Evolutionary conservation across 1,284 basidiomycete genomes (phyloP).

Genomic region (Tranzscheliella williamsii): DNA sequence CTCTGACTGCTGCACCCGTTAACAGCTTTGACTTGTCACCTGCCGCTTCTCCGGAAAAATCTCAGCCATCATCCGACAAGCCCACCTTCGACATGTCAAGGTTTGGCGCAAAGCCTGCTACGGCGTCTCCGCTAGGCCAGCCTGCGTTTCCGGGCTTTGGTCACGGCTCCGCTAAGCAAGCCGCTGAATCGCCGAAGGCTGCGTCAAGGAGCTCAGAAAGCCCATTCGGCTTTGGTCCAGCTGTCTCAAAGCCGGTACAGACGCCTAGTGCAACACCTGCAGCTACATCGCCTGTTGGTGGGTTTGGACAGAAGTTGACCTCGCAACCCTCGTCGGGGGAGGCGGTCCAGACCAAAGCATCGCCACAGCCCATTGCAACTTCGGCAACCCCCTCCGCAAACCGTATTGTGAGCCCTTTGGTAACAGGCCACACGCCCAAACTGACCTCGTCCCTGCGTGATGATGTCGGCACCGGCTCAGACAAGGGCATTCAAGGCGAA

Average conservation of each 20-base stretch:
- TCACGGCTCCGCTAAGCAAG: background rate
- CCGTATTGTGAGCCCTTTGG: slow-evolving; percentile 8
- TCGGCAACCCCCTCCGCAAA: background rate
- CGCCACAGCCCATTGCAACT: background rate
- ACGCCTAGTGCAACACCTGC: slow-evolving; percentile 7
- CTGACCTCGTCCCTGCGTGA: slow-evolving; percentile 15
- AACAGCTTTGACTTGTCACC: slow-evolving; percentile 29
- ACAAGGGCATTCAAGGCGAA: slow-evolving; percentile 52
- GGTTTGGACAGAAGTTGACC: slow-evolving; percentile 6
- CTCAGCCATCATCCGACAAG: slow-evolving; percentile 1
- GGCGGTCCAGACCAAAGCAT: background rate
- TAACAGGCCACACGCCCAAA: slow-evolving; percentile 18
- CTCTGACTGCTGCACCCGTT: slow-evolving; percentile 35
- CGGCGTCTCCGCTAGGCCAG: slow-evolving; percentile 6
- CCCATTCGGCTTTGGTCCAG: no score
- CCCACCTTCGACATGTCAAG: slow-evolving; percentile 4
- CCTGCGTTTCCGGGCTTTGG: slow-evolving; percentile 1
- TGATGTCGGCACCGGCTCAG: slow-evolving; percentile 18
- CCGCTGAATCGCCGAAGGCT: no score
- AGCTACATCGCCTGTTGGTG: slow-evolving; percentile 3
- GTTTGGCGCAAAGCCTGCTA: slow-evolving; percentile 8
- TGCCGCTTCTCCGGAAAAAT: slow-evolving; percentile 21
- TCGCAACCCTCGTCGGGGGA: background rate
- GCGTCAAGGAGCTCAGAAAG: no score
- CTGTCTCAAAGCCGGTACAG: no score